Evolutionary conservation across 352 stramenopile species (phyloP).

Genomic region (Globisporangium cederbergense): DNA sequence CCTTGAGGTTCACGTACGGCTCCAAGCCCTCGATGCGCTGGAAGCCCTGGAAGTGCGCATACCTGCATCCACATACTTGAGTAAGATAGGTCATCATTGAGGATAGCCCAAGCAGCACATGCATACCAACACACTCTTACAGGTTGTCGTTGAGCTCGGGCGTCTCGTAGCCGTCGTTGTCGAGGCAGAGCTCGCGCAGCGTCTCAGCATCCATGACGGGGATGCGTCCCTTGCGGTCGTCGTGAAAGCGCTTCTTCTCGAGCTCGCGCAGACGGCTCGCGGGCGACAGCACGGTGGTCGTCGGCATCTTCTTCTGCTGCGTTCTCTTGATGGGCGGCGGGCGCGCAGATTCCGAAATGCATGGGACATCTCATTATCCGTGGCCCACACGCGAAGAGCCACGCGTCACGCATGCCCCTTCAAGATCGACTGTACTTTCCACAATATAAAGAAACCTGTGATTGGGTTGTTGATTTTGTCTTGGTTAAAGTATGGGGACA

Average conservation of each 20-base stretch:
- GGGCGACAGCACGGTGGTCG: slow-evolving; percentile 39
- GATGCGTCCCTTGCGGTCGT: slow-evolving; percentile 62
- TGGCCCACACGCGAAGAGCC: neutral
- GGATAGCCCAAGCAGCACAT: neutral
- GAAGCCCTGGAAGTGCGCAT: slow-evolving; percentile 93
- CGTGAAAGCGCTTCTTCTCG: slow-evolving; percentile 66
- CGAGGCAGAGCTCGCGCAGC: slow-evolving; percentile 78
- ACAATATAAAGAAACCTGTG: neutral
- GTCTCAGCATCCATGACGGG: slow-evolving; percentile 88
- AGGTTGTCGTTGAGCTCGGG: slow-evolving; percentile 80
- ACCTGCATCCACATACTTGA: slow-evolving; percentile 19
- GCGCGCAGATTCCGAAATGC: neutral
- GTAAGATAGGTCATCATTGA: neutral
- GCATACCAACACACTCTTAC: slow-evolving; percentile 3
- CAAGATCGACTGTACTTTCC: neutral
- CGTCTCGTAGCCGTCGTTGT: slow-evolving; percentile 63
- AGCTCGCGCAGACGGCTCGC: slow-evolving; percentile 58
- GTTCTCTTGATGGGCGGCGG: neutral
- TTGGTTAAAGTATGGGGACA: slow-evolving; percentile 2
- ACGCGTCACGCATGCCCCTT: neutral
- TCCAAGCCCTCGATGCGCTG: slow-evolving; percentile 93
- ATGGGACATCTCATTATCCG: neutral
- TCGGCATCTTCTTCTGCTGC: slow-evolving; percentile 26
- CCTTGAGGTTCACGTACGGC: slow-evolving; percentile 91
- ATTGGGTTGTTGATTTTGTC: neutral